phyloP scores from a whole-genome alignment of 148 eudicot species.

The Cornus suecica region DNA sequence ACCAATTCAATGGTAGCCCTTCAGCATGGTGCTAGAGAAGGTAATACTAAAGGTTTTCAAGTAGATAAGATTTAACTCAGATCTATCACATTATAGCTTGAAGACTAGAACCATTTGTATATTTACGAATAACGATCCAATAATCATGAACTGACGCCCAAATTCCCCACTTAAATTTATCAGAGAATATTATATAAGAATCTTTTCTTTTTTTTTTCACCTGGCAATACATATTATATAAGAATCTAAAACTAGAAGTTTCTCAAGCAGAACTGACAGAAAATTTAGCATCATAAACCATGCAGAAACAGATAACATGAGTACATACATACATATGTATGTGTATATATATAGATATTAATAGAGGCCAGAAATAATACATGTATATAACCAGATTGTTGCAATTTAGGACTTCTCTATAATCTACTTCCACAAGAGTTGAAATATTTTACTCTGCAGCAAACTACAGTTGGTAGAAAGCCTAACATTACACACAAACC shows the following conservation, averaged over 20 bases:
- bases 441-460: background rate
- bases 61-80: background rate
- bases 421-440: background rate
- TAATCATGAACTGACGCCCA: no score
- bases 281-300: background rate
- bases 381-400: background rate
- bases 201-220: no score
- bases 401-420: background rate
- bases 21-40: background rate
- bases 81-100: background rate
- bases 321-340: background rate
- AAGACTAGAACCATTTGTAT: background rate
- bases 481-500: constrained; percentile 27
- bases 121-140: no score
- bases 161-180: no score
- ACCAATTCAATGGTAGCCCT: constrained; percentile 7
- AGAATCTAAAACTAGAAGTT: background rate
- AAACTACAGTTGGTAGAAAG: background rate
- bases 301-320: background rate
- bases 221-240: no score
- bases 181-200: no score
- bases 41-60: background rate
- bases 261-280: background rate
- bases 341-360: background rate
- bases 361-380: background rate